Evolutionary conservation across 176 grass and related monocot genomes (phyloP), one percentile per base, ranked within the genome.

Genomic region (Aegilops speltoides): DNA sequence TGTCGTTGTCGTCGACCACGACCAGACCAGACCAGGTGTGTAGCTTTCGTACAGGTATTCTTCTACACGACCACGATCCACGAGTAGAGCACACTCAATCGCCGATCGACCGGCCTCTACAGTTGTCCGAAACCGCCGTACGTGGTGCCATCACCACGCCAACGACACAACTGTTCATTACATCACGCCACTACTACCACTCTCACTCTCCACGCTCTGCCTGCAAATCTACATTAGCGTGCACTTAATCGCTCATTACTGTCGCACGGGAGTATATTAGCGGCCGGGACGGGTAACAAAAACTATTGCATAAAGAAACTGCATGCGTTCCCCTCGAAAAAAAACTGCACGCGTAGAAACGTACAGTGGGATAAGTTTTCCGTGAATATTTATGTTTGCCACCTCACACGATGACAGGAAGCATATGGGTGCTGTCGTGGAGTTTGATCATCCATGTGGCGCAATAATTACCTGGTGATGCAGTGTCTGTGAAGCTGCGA

Each of bases 91-190:
- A 7, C 75, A 60, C 77, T 20, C 63, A 29, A 59, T 68, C 13
- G 5, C 81, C 7, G 32, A 54, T 54, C 50, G 5, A 48, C 4
- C 8, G 4, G 60, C 23, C 17, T 46, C 45, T 14, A 89, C 72
- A 68, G 66, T 48, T 6, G 16, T 34, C 23, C 22, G 6, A 66
- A 86, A n/a, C 31, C 22, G 56, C 60, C 69, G 22, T 72, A 71
- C 82, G 28, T 74, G 75, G 22, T 22, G 19, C 54, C 54, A 57
- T 91, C 80, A 84, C 71, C 43, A 25, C 59, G 79, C 10, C 25
- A 31, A 52, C 59, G 81, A 68, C 85, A 87, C 61, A 66, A 75
- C 79, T 70, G 19, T 10, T 24, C 79, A 74, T 66, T 54, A 59
- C 32, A 82, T 63, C 83, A 86, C 85, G 40, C 43, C 61, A 23